Percentiles rank a stretch among this genome's conserved stretches.
Evolutionary conservation across 2,329 filamentous ascomycete genomes (phyloP).

Genomic region (Tolypocladium ophioglossoides): DNA sequence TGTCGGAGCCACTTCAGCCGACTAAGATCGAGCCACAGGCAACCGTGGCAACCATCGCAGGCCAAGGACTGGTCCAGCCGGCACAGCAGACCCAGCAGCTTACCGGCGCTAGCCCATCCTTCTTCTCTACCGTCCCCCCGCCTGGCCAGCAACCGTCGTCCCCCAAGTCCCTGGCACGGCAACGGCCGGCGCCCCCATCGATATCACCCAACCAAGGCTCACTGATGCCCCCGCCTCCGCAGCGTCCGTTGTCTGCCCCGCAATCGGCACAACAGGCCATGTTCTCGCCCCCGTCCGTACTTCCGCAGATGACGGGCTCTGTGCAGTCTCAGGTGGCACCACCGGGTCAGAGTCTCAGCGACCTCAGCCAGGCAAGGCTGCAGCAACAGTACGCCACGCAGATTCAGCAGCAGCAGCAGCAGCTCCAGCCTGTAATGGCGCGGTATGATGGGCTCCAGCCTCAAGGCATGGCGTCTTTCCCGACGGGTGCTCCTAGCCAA

Average conservation of each 20-base stretch:
- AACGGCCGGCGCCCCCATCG: slow-evolving; percentile 62
- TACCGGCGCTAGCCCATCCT: slow-evolving; percentile 45
- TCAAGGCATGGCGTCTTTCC: slow-evolving; percentile 28
- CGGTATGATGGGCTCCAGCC: slow-evolving; percentile 22
- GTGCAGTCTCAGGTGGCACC: slow-evolving; percentile 54
- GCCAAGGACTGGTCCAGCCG: slow-evolving; percentile 1
- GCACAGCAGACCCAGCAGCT: slow-evolving; percentile 29
- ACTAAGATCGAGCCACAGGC: slow-evolving; percentile 27
- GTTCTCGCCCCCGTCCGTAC: slow-evolving; percentile 64
- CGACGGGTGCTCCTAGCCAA: slow-evolving; percentile 16
- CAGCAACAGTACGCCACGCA: slow-evolving; percentile 49
- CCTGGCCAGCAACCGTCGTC: slow-evolving; percentile 28
- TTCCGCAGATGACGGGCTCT: slow-evolving; percentile 74
- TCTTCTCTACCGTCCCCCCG: slow-evolving; percentile 37
- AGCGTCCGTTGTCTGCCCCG: slow-evolving; percentile 77
- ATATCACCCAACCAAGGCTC: slow-evolving; percentile 46
- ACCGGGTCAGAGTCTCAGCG: slow-evolving; percentile 65
- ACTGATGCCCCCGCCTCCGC: slow-evolving; percentile 66
- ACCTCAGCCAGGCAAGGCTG: slow-evolving; percentile 56
- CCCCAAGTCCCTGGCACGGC: slow-evolving; percentile 32
- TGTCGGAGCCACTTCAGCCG: slow-evolving; percentile 42
- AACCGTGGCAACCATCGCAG: slow-evolving; percentile 6
- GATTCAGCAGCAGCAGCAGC: slow-evolving; percentile 33
- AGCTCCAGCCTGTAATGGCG: slow-evolving; percentile 28
- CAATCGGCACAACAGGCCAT: slow-evolving; percentile 65